Percentiles rank a stretch among this genome's conserved stretches.
phyloP scores from a whole-genome alignment of 2,329 filamentous ascomycete species.

The Pseudopithomyces chartarum region DNA sequence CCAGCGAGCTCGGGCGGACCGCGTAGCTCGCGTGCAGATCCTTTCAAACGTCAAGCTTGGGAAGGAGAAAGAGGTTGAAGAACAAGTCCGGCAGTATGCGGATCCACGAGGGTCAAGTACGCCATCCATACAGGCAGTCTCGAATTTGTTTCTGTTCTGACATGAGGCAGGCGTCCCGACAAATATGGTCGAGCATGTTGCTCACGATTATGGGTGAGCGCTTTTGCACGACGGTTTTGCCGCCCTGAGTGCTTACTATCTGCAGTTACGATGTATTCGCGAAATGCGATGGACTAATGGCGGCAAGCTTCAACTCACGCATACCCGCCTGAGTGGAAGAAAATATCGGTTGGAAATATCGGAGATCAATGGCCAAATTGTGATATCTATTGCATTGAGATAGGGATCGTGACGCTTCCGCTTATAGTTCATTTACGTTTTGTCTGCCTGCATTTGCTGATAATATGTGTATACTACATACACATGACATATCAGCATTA shows the following conservation, averaged over 20 bases:
- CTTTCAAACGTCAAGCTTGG: constrained; percentile 1
- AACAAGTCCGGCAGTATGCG: constrained; percentile 4
- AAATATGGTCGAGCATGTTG: constrained; percentile 3
- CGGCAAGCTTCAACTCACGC: neutral
- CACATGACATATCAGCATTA: too few species aligned
- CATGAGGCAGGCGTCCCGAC: neutral
- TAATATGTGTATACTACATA: too few species aligned
- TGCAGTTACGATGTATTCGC: neutral
- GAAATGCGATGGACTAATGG: neutral
- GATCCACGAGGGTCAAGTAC: constrained; percentile 7
- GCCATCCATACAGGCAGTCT: neutral
- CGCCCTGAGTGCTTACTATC: too few species aligned
- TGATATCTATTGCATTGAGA: too few species aligned
- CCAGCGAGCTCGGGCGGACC: neutral
- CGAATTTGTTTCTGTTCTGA: neutral
- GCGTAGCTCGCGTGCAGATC: constrained; percentile 2
- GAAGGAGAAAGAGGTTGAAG: constrained; percentile 9
- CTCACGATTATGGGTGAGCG: constrained; percentile 6
- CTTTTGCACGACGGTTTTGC: too few species aligned
- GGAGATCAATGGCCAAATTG: too few species aligned
- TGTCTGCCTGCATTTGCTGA: too few species aligned
- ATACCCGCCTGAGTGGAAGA: too few species aligned
- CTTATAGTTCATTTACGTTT: too few species aligned
- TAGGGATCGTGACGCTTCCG: too few species aligned
- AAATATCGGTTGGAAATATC: too few species aligned